Percentiles rank a stretch among this genome's conserved stretches.
Evolutionary conservation across 495 filamentous ascomycete genomes (phyloP).

Genomic region (Hyaloscypha variabilis): DNA sequence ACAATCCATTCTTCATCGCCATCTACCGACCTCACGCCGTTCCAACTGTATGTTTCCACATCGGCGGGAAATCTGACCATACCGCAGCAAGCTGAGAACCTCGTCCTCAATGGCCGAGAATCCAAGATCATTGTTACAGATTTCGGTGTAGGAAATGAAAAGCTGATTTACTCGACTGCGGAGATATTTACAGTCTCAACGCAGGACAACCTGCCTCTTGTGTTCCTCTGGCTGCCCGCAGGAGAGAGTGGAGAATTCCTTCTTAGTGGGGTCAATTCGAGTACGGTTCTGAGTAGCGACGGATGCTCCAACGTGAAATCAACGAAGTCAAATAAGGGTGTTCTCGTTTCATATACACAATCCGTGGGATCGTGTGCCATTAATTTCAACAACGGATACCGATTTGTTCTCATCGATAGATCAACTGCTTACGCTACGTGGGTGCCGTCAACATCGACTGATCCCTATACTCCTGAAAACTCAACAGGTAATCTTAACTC

Average conservation of each 20-base stretch:
- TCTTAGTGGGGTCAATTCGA: slow-evolving; percentile 47
- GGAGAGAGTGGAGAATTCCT: slow-evolving; percentile 59
- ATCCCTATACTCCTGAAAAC: slow-evolving; percentile 49
- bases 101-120: slow-evolving; percentile 59
- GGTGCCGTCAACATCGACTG: slow-evolving; percentile 54
- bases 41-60: slow-evolving; percentile 56
- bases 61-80: slow-evolving; percentile 53
- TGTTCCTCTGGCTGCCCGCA: slow-evolving; percentile 56
- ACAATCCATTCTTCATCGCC: slow-evolving; percentile 53
- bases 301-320: slow-evolving; percentile 45
- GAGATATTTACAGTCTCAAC: slow-evolving; percentile 57
- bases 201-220: slow-evolving; percentile 47
- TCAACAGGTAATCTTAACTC: slow-evolving; percentile 45
- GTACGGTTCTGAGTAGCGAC: slow-evolving; percentile 35
- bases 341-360: slow-evolving; percentile 48
- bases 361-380: slow-evolving; percentile 48
- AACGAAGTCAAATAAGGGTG: slow-evolving; percentile 34
- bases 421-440: slow-evolving; percentile 56
- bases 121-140: slow-evolving; percentile 65
- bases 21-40: slow-evolving; percentile 46
- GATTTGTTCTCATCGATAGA: slow-evolving; percentile 54
- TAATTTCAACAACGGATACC: slow-evolving; percentile 44
- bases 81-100: slow-evolving; percentile 38
- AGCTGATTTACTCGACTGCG: slow-evolving; percentile 60
- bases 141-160: slow-evolving; percentile 52